A percentile compares a stretch with the other conserved stretches of the same genome.
phyloP scores from a whole-genome alignment of 306 rosid species.

The Hippophae gyantsensis region DNA sequence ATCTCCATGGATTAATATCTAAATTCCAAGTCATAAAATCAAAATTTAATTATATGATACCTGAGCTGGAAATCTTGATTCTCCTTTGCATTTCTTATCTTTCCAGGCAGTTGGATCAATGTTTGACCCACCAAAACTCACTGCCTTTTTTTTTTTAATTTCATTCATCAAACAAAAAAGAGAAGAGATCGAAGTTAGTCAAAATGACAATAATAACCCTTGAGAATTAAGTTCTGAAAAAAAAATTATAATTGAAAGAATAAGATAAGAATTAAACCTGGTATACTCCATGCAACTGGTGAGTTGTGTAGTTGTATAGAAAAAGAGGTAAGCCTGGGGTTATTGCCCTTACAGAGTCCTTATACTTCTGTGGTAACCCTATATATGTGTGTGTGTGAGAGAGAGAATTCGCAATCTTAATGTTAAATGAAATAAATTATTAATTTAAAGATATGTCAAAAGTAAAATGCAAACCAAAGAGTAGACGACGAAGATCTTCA shows the following conservation, averaged over 20 bases:
- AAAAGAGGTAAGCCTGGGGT: conserved; percentile 25
- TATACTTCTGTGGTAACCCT: conserved; percentile 27
- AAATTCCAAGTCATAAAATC: neutral
- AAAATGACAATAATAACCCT: neutral
- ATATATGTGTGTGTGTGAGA: neutral
- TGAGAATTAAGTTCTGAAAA: neutral
- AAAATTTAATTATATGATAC: neutral
- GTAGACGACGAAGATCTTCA: conserved; percentile 26
- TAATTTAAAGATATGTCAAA: neutral
- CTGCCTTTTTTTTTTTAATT: conserved; percentile 8
- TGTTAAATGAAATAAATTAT: too few species aligned
- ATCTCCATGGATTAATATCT: neutral
- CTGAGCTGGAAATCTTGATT: conserved; percentile 27
- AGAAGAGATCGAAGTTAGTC: too few species aligned
- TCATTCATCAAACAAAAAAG: neutral
- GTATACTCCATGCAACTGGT: conserved; percentile 26
- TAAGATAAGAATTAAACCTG: conserved; percentile 10
- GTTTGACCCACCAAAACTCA: conserved; percentile 28
- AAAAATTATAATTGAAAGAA: neutral
- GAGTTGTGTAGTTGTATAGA: conserved; percentile 24
- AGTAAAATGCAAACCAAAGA: conserved; percentile 13
- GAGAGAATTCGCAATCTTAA: too few species aligned
- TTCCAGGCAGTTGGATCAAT: conserved; percentile 23
- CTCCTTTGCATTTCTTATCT: conserved; percentile 24
- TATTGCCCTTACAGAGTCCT: conserved; percentile 27